Percentiles rank a stretch among this genome's conserved stretches.
These are phyloP conservation scores for Neonectria neomacrospora DNA, from an alignment of 2,329 filamentous ascomycete genomes.

Conservation along the genomic window DNA sequence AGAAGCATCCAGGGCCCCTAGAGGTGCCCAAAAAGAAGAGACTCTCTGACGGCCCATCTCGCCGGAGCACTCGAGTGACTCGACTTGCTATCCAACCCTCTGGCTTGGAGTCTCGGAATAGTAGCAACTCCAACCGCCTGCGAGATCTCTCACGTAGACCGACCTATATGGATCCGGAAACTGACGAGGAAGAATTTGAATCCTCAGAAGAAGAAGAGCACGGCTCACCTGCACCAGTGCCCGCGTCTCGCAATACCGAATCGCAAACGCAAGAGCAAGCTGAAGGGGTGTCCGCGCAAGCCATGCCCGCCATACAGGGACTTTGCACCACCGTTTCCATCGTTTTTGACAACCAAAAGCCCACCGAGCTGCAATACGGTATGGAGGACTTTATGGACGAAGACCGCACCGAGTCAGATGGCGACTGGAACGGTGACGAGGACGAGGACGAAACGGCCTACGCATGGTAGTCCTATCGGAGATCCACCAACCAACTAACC, in stretches of 20 bases:
- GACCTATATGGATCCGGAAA: constrained; percentile 60
- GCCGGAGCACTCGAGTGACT: constrained; percentile 52
- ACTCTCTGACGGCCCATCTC: constrained; percentile 44
- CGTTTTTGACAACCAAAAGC: constrained; percentile 80
- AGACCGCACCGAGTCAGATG: constrained; percentile 65
- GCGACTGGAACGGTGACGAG: constrained; percentile 68
- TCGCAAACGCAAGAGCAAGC: constrained; percentile 25
- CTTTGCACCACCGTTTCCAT: constrained; percentile 77
- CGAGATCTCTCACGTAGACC: constrained; percentile 36
- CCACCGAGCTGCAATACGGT: constrained; percentile 72
- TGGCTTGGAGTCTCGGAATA: constrained; percentile 40
- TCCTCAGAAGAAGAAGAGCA: constrained; percentile 34
- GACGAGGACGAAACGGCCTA: constrained; percentile 56
- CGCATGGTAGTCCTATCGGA: constrained; percentile 36
- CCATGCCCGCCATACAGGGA: constrained; percentile 69
- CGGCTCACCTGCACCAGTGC: constrained; percentile 17
- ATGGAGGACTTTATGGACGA: constrained; percentile 78
- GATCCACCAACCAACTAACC: background rate
- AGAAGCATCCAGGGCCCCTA: constrained; percentile 6
- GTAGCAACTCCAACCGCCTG: constrained; percentile 31
- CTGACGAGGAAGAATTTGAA: constrained; percentile 56
- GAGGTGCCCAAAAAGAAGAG: constrained; percentile 34
- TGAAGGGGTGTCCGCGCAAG: constrained; percentile 14
- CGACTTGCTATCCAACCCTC: constrained; percentile 48
- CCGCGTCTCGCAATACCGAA: constrained; percentile 21